phyloP scores from a whole-genome alignment of 805 yeast species.

The Wickerhamiella azymoides region DNA sequence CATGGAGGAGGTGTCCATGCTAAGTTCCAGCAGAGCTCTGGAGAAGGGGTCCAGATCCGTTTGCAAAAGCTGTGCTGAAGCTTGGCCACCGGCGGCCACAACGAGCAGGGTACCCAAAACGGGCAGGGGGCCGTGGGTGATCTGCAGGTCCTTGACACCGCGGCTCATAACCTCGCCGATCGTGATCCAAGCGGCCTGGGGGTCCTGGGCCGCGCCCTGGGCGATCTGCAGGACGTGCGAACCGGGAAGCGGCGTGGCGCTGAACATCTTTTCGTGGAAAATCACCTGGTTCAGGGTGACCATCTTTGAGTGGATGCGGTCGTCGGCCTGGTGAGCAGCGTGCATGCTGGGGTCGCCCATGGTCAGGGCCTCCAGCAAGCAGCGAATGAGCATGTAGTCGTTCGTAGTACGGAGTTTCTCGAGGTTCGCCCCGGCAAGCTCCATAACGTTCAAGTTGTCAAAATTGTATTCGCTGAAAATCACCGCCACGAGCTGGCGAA shows the following conservation, averaged over 20 bases:
- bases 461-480: conserved; percentile 14
- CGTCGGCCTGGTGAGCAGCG: conserved; percentile 6
- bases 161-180: conserved; percentile 1
- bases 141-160: conserved; percentile 2
- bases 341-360: conserved; percentile 11
- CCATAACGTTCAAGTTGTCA: conserved; percentile 12
- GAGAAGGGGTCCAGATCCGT: conserved; percentile 6
- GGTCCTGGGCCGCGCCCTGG: neutral
- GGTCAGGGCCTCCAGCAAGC: conserved; percentile 13
- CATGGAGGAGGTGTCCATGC: neutral
- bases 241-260: neutral
- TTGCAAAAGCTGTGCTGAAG: neutral
- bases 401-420: conserved; percentile 25
- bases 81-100: conserved; percentile 1
- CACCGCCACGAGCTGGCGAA: conserved; percentile 21
- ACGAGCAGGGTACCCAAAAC: conserved; percentile 1
- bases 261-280: neutral
- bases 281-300: conserved; percentile 5
- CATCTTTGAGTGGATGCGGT: conserved; percentile 3
- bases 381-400: conserved; percentile 22
- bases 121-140: neutral
- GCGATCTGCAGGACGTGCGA: conserved; percentile 2
- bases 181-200: conserved; percentile 5
- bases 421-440: conserved; percentile 12
- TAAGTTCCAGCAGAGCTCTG: conserved; percentile 5